Conservation (phyloP, 2,329 filamentous ascomycete genomes). For the Orbilia quercus region DNA sequence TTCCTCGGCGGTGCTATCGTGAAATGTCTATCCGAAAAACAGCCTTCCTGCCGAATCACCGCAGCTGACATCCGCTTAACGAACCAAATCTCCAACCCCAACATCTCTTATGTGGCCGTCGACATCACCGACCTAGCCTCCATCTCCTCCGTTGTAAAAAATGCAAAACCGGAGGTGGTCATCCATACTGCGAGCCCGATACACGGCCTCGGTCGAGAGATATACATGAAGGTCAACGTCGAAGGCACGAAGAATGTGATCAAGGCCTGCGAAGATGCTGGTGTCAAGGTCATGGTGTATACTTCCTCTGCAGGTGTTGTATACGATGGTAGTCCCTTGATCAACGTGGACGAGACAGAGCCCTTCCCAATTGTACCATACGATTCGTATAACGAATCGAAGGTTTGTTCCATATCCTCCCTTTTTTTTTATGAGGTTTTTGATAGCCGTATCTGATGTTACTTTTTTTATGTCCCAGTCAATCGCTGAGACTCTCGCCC, state of each 20-base stretch:
- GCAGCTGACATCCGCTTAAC: conserved; percentile 77
- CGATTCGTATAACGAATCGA: conserved; percentile 91
- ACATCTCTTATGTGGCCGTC: conserved; percentile 76
- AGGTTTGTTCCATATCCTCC: conserved; percentile 68
- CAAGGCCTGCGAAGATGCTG: conserved; percentile 75
- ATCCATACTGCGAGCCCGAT: conserved; percentile 87
- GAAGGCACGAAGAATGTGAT: conserved; percentile 84
- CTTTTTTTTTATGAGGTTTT: conserved; percentile 5
- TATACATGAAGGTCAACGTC: conserved; percentile 86
- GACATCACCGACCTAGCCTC: conserved; percentile 77
- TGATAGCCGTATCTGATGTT: too few relatives aligned
- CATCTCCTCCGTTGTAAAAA: conserved; percentile 73
- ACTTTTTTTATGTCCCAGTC: conserved; percentile 66
- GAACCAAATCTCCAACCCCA: conserved; percentile 73
- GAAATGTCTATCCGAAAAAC: conserved; percentile 75
- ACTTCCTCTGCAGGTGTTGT: conserved; percentile 90
- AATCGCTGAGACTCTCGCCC: conserved; percentile 81
- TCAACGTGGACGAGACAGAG: conserved; percentile 86
- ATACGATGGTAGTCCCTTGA: conserved; percentile 83
- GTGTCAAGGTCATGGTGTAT: conserved; percentile 85
- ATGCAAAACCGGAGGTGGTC: conserved; percentile 80
- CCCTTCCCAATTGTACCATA: conserved; percentile 78
- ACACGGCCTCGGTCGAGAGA: conserved; percentile 69
- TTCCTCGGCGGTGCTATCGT: conserved; percentile 87
- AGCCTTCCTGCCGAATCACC: conserved; percentile 70